Evolutionary conservation across 2,329 filamentous ascomycete genomes (phyloP), one percentile per base, ranked within the genome.

Genomic region (Rachicladosporium sp.): DNA sequence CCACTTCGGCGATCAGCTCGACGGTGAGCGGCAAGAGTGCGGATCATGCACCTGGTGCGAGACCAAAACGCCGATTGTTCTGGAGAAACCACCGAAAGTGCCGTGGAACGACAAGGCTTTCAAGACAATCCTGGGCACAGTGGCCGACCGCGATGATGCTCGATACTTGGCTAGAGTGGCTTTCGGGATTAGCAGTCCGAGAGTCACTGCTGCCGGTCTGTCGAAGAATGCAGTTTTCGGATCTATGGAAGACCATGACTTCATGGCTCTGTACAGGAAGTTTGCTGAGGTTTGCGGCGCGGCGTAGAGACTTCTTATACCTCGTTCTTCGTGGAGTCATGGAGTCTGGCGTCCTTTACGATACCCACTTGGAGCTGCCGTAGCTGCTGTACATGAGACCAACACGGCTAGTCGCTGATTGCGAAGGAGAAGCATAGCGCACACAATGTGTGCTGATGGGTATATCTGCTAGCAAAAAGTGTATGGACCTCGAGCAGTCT

Each of bases 141-240:
- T 69, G 9, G 47, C 56, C 1, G 64, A 68, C 1, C 62, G 71
- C 2, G 71, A 80, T 35, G 76, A 80, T 50, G 64, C 76, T 2
- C 57, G 75, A 9, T 71, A 77, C 46, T 57, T 80, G 21, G 73
- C 76, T 0, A 64, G 71, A 12, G 58, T 80, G 3, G 76, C 74
- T 0, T 80, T 78, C 51, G 76, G 76, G 0, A 78, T 80, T 50
- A 63, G 61, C 33, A 79, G 73, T 46, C 76, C 76, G 0, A 58
- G 74, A 1, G 64, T 75, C 1, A 63, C 57, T 4, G 54, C 60
- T 30, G 51, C 74, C 38, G 72, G 68, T 50, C 46, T 78, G 27
- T 59, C 65, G 9, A 68, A 59, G 37, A 53, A 53, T 6, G 29
- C 43, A 0, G 62, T 70, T 0, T 78, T 76, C 50, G 68, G 66